Conservation (phyloP, 2,329 filamentous ascomycete genomes). For the Penicillium brevicompactum region DNA sequence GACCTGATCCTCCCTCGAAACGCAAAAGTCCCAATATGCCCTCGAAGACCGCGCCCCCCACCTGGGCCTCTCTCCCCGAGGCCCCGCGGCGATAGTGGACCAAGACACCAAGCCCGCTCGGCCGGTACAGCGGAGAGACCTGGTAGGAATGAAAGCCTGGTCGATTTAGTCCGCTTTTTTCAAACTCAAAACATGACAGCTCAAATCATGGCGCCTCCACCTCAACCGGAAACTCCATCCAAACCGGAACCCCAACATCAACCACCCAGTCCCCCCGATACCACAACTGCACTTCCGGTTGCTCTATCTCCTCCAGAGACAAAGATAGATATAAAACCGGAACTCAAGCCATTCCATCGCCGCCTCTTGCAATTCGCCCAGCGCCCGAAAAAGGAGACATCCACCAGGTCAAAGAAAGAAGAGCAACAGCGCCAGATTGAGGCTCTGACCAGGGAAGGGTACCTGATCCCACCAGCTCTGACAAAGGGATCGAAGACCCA, state of each 20-base stretch:
- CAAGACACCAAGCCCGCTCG: slow-evolving; percentile 30
- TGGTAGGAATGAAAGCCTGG: slow-evolving; percentile 34
- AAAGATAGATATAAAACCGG: slow-evolving; percentile 10
- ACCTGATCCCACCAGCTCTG: slow-evolving; percentile 23
- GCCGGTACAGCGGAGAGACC: slow-evolving; percentile 34
- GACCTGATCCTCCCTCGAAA: slow-evolving; percentile 30
- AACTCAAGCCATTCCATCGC: slow-evolving; percentile 33
- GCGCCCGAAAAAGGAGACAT: slow-evolving; percentile 30
- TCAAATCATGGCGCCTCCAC: slow-evolving; percentile 1
- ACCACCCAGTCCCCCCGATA: slow-evolving; percentile 18
- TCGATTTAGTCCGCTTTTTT: slow-evolving; percentile 41
- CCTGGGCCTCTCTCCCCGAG: slow-evolving; percentile 2
- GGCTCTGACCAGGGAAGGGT: slow-evolving; percentile 35
- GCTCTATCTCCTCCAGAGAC: slow-evolving; percentile 23
- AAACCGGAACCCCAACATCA: slow-evolving; percentile 2
- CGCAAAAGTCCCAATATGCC: slow-evolving; percentile 28
- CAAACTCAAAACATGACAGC: slow-evolving; percentile 31
- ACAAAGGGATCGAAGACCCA: slow-evolving; percentile 14
- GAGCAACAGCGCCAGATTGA: slow-evolving; percentile 31
- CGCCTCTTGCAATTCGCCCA: slow-evolving; percentile 39
- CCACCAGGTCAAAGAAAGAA: slow-evolving; percentile 26
- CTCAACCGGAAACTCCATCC: slow-evolving; percentile 14
- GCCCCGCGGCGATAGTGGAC: slow-evolving; percentile 7
- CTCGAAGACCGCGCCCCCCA: slow-evolving; percentile 10
- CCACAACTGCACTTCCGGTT: slow-evolving; percentile 26